A percentile compares a stretch with the other conserved stretches of the same genome.
Conservation (phyloP, 345 rosid species). For the Eucalyptus grandis region DNA sequence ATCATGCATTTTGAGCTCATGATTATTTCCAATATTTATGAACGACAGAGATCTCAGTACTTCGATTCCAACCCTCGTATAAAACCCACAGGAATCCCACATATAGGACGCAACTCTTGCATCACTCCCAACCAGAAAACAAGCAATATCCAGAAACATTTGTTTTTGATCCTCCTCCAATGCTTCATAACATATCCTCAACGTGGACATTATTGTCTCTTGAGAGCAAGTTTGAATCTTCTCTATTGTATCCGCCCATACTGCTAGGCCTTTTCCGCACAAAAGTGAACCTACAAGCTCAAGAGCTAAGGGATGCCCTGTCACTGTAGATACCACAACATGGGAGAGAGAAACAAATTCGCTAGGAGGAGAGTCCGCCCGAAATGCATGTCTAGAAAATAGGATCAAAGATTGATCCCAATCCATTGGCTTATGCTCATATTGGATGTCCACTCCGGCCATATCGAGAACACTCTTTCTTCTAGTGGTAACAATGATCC, state of each 20-base stretch:
- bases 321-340: neutral
- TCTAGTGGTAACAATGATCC: neutral
- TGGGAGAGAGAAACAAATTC: neutral
- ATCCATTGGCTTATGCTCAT: neutral
- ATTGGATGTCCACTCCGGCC: neutral
- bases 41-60: neutral
- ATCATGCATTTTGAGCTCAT: neutral
- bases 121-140: neutral
- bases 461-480: neutral
- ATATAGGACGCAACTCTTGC: neutral
- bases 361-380: neutral
- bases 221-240: neutral
- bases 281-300: too few relatives aligned
- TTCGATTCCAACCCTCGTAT: neutral
- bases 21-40: neutral
- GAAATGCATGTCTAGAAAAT: neutral
- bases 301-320: neutral
- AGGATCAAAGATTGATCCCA: neutral
- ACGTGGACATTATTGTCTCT: accelerated
- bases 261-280: accelerated
- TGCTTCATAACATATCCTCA: neutral
- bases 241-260: neutral
- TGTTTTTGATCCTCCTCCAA: neutral
- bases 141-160: neutral
- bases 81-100: neutral